A percentile compares a stretch with the other conserved stretches of the same genome.
phyloP scores from a whole-genome alignment of 352 stramenopile genomes.

The Thalassiosira mediterranea region DNA sequence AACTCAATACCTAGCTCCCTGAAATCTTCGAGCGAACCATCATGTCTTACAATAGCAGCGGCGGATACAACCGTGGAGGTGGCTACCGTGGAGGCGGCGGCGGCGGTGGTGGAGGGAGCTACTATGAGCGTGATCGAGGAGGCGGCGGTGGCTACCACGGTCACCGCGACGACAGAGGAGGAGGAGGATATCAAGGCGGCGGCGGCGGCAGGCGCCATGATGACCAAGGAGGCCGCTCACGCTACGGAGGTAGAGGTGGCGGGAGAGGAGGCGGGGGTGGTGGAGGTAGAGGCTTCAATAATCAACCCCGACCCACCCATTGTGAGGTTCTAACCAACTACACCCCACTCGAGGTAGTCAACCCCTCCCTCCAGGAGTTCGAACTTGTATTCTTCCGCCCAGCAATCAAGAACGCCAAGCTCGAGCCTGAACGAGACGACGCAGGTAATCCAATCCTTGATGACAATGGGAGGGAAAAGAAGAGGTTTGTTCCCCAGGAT shows the following conservation, averaged over 20 bases:
- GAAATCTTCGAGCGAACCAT: too few relatives aligned
- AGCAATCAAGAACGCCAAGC: not conserved
- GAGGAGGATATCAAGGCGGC: too few relatives aligned
- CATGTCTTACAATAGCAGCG: too few relatives aligned
- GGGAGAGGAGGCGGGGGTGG: not conserved
- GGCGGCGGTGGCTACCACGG: not conserved
- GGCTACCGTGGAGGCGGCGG: too few relatives aligned
- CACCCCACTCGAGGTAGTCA: not conserved
- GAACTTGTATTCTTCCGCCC: not conserved
- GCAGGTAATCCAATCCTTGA: not conserved
- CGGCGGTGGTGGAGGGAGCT: too few relatives aligned
- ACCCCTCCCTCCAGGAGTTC: not conserved
- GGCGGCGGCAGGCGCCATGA: not conserved
- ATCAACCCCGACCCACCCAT: not conserved
- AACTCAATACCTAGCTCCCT: slow-evolving; percentile 1
- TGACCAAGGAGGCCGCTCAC: not conserved
- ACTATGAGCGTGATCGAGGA: too few relatives aligned
- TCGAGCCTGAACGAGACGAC: not conserved
- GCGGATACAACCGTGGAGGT: too few relatives aligned
- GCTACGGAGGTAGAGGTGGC: not conserved
- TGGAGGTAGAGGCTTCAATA: not conserved
- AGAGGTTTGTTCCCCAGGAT: not conserved
- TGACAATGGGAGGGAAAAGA: not conserved
- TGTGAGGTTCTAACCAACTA: not conserved
- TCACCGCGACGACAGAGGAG: too few relatives aligned